These are phyloP conservation scores for Limnanthes douglasii DNA, from an alignment of 345 rosid genomes.

Conservation along the genomic window DNA sequence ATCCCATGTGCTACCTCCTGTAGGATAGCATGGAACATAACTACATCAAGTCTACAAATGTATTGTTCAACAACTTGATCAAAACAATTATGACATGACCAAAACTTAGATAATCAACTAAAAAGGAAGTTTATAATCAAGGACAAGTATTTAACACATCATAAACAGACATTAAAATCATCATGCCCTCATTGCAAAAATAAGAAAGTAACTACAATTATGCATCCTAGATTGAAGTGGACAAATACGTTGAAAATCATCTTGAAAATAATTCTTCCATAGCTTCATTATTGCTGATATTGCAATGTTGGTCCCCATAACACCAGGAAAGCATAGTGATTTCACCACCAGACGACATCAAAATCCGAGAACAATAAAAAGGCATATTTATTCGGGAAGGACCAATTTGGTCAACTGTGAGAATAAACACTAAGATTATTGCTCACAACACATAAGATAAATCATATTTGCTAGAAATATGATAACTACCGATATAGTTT, in stretches of 20 bases:
- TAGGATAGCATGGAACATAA: slow-evolving; percentile 93
- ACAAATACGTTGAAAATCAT: slow-evolving; percentile 63
- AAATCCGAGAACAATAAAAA: slow-evolving; percentile 29
- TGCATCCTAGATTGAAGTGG: slow-evolving; percentile 80
- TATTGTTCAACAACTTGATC: slow-evolving; percentile 78
- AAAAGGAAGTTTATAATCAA: too few relatives aligned
- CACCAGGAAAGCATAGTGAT: slow-evolving; percentile 25
- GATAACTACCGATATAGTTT: too few relatives aligned
- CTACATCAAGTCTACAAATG: slow-evolving; percentile 71
- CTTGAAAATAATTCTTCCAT: slow-evolving; percentile 78
- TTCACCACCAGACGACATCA: slow-evolving; percentile 51
- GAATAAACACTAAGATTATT: too few relatives aligned
- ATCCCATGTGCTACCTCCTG: slow-evolving; percentile 87
- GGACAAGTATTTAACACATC: too few relatives aligned
- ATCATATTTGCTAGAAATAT: too few relatives aligned
- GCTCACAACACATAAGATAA: too few relatives aligned
- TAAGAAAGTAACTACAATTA: slow-evolving; percentile 86
- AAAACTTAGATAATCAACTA: too few relatives aligned
- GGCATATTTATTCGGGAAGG: too few relatives aligned
- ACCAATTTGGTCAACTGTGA: too few relatives aligned
- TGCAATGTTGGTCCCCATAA: slow-evolving; percentile 64
- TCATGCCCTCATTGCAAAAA: slow-evolving; percentile 54
- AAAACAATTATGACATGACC: too few relatives aligned
- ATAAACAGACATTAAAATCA: slow-evolving; percentile 1
- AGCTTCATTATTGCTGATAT: slow-evolving; percentile 70